Base-by-base conservation (phyloP, 2,329 filamentous ascomycete genomes). In the Zarea fungicola region DNA sequence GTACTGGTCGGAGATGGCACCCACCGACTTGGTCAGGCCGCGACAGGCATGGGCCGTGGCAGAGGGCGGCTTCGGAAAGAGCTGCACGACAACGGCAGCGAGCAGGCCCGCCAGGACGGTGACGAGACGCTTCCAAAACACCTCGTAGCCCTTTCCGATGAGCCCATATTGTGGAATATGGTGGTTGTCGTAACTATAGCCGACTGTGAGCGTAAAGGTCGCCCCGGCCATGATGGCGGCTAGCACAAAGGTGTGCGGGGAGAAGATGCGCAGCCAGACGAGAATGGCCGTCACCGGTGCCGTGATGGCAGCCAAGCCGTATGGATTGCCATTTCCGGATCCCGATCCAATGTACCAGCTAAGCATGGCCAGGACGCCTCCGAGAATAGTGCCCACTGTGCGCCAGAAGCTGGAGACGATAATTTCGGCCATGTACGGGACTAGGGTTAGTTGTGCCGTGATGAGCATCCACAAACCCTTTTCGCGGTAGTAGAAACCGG, bases 291-390 rank as follows among this genome's bases (percentile, higher is more conserved):
- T 60, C 21, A 68, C 62, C 2, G 68, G 65, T 1, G 63, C 69
- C 48, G 72, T 70, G 5, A 69, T 68, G 2, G 73, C 75, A 2
- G 65, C 72, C 42, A 78, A 57, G 0, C 75, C 75, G 19, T 75
- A 78, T 0, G 74, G 66, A 49, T 77, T 78, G 0, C 75, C 75
- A 0, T 57, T 50, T 0, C 75, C 75, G 22, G 58, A 56, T 0
- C 73, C 75, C 2, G 74, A 72, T 0, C 75, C 75, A 16, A 75
- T 70, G 37, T 78, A 78, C 75, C 75, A 78, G 1, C 67, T 67
- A 0, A 71, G 56, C 58, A 77, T 61, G 1, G 71, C 75, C 7
- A 76, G 40, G 0, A 71, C 56, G 18, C 75, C 75, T 0, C 75
- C 75, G 8, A 73, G 49, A 1, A 77, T 53, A 0, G 74, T 76